Conservation (phyloP, 192 early-diverging fungal species). For the Podochytrium sp. region DNA sequence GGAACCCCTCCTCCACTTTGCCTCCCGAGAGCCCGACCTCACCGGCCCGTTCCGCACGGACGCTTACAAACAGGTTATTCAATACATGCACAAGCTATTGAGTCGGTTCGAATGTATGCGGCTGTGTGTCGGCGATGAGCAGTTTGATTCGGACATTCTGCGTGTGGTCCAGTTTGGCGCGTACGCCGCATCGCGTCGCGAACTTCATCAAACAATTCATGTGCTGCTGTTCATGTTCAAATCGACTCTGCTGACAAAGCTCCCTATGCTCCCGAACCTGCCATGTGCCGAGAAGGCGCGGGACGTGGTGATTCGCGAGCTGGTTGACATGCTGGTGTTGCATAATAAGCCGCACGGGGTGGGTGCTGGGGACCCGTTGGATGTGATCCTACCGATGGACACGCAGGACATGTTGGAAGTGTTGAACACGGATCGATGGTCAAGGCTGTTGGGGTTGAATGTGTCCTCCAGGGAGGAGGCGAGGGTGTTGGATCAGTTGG, state of each 20-base stretch:
- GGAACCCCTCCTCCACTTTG: slow-evolving; percentile 18
- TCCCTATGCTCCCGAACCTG: background rate
- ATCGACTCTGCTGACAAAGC: background rate
- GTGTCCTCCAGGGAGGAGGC: no score
- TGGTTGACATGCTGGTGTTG: background rate
- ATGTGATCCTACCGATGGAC: background rate
- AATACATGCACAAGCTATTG: background rate
- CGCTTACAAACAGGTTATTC: slow-evolving; percentile 17
- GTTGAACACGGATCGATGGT: slow-evolving; percentile 5
- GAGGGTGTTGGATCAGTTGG: no score
- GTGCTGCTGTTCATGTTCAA: background rate
- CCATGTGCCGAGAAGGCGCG: background rate
- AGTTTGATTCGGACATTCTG: background rate
- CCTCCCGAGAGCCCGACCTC: slow-evolving; percentile 18
- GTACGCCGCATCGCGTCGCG: background rate
- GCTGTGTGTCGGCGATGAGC: background rate
- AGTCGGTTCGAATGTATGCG: slow-evolving; percentile 8
- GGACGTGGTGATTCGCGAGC: background rate
- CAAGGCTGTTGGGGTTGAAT: slow-evolving; percentile 5
- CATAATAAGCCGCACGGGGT: background rate
- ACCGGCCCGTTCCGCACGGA: background rate
- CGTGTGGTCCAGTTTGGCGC: background rate
- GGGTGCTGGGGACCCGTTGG: background rate
- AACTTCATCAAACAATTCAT: slow-evolving; percentile 13
- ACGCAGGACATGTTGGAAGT: background rate